Evolutionary conservation across 2,329 filamentous ascomycete species (phyloP).

Genomic region (Colletotrichum lentis): DNA sequence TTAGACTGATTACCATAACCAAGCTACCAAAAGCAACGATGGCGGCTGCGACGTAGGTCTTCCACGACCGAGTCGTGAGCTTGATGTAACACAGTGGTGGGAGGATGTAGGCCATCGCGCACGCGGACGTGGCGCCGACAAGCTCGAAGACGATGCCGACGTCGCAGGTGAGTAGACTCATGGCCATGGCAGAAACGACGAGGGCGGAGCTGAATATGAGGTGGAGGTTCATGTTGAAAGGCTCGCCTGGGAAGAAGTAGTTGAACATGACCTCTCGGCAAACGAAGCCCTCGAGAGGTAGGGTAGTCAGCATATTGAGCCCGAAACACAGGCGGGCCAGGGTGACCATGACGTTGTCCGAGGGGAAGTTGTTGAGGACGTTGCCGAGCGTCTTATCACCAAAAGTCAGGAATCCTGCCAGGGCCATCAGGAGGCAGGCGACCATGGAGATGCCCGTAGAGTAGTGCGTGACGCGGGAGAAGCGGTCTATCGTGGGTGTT

Average conservation of each 20-base stretch:
- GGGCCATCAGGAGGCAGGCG: constrained; percentile 88
- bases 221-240: constrained; percentile 85
- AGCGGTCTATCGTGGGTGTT: constrained; percentile 94
- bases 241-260: constrained; percentile 74
- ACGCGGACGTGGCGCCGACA: constrained; percentile 93
- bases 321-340: constrained; percentile 94
- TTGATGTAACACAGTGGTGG: constrained; percentile 96
- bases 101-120: constrained; percentile 92
- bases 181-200: constrained; percentile 77
- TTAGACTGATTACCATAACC: constrained; percentile 82
- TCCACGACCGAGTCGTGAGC: constrained; percentile 79
- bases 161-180: constrained; percentile 90
- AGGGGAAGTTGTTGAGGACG: constrained; percentile 96
- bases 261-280: constrained; percentile 96
- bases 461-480: constrained; percentile 91
- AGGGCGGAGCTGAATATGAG: constrained; percentile 85
- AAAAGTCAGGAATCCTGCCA: constrained; percentile 91
- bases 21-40: constrained; percentile 79
- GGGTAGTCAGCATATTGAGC: constrained; percentile 97
- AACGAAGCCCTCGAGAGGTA: constrained; percentile 96
- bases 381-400: constrained; percentile 92
- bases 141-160: constrained; percentile 94
- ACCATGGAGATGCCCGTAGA: constrained; percentile 88
- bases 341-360: constrained; percentile 92
- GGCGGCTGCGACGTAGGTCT: constrained; percentile 74